A percentile compares a stretch with the other conserved stretches of the same genome.
Conservation (phyloP, 306 rosid species). For the Begonia loranthoides region DNA sequence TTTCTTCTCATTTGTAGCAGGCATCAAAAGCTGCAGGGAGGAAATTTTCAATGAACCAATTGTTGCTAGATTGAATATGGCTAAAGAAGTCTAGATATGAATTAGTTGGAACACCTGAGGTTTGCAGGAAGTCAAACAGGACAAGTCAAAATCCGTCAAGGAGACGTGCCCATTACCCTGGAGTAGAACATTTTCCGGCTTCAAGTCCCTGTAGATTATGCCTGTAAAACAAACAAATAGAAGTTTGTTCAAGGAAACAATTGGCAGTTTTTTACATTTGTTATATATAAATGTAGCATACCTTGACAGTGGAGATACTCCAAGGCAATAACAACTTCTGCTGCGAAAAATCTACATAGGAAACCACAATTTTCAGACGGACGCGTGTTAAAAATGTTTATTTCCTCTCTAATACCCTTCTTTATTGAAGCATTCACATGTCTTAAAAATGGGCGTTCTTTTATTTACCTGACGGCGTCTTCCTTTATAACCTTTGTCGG, state of each 20-base stretch:
- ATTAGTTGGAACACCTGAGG: conserved; percentile 52
- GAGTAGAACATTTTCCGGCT: conserved; percentile 91
- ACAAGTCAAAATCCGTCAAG: conserved; percentile 86
- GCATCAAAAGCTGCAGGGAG: conserved; percentile 60
- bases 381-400: no score
- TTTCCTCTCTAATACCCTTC: no score
- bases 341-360: conserved; percentile 63
- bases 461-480: conserved; percentile 71
- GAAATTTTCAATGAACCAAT: not conserved
- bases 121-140: conserved; percentile 80
- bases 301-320: conserved; percentile 99
- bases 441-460: not conserved
- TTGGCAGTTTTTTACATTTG: not conserved
- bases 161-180: conserved; percentile 67
- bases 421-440: no score
- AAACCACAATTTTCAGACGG: no score
- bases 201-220: conserved; percentile 86
- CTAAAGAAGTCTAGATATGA: not conserved
- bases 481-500: conserved; percentile 82
- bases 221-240: conserved; percentile 28
- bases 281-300: conserved; percentile 8
- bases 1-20: conserved; percentile 40
- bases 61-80: not conserved
- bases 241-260: not conserved
- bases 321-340: conserved; percentile 78